Conservation (phyloP, 2,329 filamentous ascomycete species). For the Graphilbum ipis-grandicollis region DNA sequence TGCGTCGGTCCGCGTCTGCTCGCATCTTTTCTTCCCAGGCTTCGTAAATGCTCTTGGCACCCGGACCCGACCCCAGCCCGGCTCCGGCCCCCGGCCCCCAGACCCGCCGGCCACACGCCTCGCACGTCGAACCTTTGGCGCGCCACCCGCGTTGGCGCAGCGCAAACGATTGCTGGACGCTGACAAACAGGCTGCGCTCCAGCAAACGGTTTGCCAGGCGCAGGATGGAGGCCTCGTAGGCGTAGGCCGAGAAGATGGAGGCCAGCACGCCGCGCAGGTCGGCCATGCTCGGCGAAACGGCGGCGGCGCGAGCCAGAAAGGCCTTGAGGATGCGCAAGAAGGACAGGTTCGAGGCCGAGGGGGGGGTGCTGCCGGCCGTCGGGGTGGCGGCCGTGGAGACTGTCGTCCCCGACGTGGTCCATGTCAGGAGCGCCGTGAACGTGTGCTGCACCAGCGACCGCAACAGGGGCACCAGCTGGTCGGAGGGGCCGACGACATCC, state of each 20-base stretch:
- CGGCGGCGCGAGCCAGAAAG: slow-evolving; percentile 70
- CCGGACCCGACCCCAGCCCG: neutral
- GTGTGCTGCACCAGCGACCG: slow-evolving; percentile 74
- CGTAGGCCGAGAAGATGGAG: slow-evolving; percentile 88
- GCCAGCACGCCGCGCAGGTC: slow-evolving; percentile 72
- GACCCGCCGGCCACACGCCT: slow-evolving; percentile 62
- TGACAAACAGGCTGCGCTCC: slow-evolving; percentile 74
- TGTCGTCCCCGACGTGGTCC: slow-evolving; percentile 6
- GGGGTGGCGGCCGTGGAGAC: neutral
- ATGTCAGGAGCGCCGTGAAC: slow-evolving; percentile 69
- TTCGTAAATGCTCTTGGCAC: slow-evolving; percentile 46
- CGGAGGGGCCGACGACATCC: slow-evolving; percentile 22
- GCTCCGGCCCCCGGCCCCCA: slow-evolving; percentile 75
- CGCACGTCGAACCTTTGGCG: slow-evolving; percentile 71
- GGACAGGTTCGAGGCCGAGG: slow-evolving; percentile 52
- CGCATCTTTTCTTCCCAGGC: slow-evolving; percentile 55
- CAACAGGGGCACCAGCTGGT: slow-evolving; percentile 48
- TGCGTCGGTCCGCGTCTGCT: slow-evolving; percentile 26
- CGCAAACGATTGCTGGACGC: slow-evolving; percentile 56
- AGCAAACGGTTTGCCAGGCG: slow-evolving; percentile 71
- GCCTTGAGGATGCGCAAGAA: slow-evolving; percentile 81
- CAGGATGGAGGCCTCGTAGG: slow-evolving; percentile 84
- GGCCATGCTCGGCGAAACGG: slow-evolving; percentile 67
- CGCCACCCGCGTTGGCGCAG: slow-evolving; percentile 79
- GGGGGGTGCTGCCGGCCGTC: too few species aligned